Base-by-base conservation (phyloP, 2,329 filamentous ascomycete genomes). In the Colletotrichum aenigma region DNA sequence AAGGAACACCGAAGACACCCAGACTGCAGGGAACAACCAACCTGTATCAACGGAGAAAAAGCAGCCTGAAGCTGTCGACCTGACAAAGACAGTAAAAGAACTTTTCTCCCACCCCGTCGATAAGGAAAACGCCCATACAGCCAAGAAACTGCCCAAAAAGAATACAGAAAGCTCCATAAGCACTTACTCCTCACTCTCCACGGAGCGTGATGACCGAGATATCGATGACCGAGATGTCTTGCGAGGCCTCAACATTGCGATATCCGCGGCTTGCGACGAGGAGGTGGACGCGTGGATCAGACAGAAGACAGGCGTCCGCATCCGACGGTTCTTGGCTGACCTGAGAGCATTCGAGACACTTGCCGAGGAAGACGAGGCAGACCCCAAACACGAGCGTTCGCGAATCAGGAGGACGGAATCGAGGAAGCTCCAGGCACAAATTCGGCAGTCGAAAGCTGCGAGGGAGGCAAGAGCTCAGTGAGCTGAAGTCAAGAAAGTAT, bases 231-330 rank as follows among this genome's bases (percentile, higher is more conserved):
- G 86, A 61, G 88, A 91, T 78, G 87, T 92, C 4, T 85, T 92
- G 65, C 85, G 87, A 66, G 91, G 90, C 0, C 82, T 92, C 13
- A 88, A 89, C 75, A 86, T 92, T 52, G 90, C 89, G 7, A 87
- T 89, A 34, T 88, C 88, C 7, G 91, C 90, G 13, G 90, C 90
- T 6, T 91, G 89, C 66, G 88, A 92, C 71, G 87, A 89, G 71
- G 83, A 87, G 43, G 86, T 91, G 3, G 89, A 92, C 79, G 85
- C 85, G 0, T 88, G 88, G 80, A 88, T 92, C 70, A 83, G 86
- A 32, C 82, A 87, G 26, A 86, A 87, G 76, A 91, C 89, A 1
- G 91, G 91, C 0, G 79, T 90, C 28, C 84, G 88, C 16, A 86
- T 92, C 61, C 86, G 91, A 38, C 87, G 86, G 8, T 91, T 92